Evolutionary conservation across 345 rosid species (phyloP).

Genomic region (Melaleuca alternifolia): DNA sequence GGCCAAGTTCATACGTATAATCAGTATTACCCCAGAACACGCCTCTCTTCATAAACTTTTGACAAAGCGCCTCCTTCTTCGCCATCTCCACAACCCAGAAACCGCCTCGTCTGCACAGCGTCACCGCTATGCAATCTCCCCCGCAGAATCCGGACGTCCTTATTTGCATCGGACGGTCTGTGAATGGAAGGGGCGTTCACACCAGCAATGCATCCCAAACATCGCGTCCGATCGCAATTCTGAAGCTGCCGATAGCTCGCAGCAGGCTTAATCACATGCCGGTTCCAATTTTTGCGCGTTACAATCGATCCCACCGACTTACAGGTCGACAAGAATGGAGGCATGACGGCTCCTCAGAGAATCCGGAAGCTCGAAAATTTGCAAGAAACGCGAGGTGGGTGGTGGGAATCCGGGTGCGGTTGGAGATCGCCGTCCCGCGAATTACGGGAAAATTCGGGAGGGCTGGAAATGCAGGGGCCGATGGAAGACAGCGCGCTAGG

Average conservation of each 20-base stretch:
- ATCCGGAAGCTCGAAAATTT: background rate
- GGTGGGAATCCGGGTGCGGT: background rate
- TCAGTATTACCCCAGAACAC: constrained; percentile 58
- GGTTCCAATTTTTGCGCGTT: constrained; percentile 22
- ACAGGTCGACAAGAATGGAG: constrained; percentile 37
- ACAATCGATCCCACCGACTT: constrained; percentile 30
- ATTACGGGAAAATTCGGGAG: background rate
- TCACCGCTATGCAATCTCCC: background rate
- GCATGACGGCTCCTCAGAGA: constrained; percentile 23
- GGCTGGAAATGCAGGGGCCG: background rate
- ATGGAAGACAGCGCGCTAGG: background rate
- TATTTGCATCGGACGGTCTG: constrained; percentile 6
- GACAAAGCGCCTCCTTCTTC: constrained; percentile 81
- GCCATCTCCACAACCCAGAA: constrained; percentile 92
- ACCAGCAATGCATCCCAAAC: constrained; percentile 26
- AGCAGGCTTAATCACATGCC: constrained; percentile 12
- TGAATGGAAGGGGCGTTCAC: constrained; percentile 8
- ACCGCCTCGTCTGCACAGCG: constrained; percentile 40
- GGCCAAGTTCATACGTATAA: background rate
- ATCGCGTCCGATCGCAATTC: constrained; percentile 22
- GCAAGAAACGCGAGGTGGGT: background rate
- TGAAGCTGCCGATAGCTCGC: constrained; percentile 3
- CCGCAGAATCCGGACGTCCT: constrained; percentile 2
- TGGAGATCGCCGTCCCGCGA: background rate
- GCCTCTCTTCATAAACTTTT: constrained; percentile 75